Percentiles rank a stretch among this genome's conserved stretches.
Conservation (phyloP, 2,329 filamentous ascomycete genomes). For the Alternaria sp. region DNA sequence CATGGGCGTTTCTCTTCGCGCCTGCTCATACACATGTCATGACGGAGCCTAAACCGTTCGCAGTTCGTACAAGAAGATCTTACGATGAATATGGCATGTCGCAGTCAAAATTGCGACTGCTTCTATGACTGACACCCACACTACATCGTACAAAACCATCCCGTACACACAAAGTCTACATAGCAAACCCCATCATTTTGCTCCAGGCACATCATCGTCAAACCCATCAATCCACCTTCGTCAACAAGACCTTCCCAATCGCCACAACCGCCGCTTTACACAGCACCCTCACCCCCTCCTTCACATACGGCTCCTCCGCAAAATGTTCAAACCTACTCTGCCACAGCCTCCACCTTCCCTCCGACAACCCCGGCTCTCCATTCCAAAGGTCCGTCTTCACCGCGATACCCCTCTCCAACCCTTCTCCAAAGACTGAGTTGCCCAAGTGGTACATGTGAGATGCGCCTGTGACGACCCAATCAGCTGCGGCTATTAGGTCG, state of each 20-base stretch:
- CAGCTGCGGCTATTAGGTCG: neutral
- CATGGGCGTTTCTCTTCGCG: no score
- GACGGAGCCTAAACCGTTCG: no score
- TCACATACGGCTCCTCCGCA: neutral
- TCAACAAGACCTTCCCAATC: rapidly evolving
- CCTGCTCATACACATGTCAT: no score
- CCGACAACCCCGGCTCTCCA: neutral
- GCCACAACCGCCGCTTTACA: neutral
- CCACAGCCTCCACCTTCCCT: neutral
- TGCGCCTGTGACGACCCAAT: neutral
- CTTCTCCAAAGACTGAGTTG: neutral
- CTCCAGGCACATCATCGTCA: no score
- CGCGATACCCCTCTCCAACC: neutral
- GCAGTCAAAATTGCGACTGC: no score
- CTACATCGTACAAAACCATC: no score
- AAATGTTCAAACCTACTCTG: rapidly evolving
- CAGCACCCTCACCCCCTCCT: neutral
- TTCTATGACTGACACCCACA: no score
- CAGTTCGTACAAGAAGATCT: no score
- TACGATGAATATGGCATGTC: no score
- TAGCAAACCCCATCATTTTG: neutral
- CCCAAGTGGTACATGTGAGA: neutral
- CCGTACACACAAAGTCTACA: no score
- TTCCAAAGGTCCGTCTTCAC: neutral
- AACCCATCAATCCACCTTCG: neutral